Conservation (phyloP, 306 rosid genomes). For the Spatholobus suberectus region DNA sequence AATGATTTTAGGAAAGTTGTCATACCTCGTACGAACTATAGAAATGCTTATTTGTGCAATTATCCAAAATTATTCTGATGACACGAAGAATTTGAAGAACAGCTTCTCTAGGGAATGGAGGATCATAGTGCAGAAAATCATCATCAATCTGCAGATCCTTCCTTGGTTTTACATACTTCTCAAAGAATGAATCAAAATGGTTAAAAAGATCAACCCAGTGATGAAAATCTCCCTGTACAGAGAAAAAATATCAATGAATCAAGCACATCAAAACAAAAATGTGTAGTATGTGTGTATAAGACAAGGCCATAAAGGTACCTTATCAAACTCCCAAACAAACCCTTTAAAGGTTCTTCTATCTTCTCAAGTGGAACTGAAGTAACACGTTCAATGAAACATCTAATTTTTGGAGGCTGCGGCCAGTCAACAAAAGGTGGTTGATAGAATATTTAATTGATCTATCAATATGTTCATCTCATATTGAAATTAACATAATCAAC, state of each 20-base stretch:
- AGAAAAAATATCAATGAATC: slow-evolving; percentile 47
- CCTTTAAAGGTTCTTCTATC: slow-evolving; percentile 83
- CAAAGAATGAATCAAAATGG: slow-evolving; percentile 97
- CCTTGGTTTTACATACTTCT: slow-evolving; percentile 88
- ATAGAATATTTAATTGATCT: slow-evolving; percentile 28
- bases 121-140: slow-evolving; percentile 72
- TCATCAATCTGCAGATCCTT: slow-evolving; percentile 93
- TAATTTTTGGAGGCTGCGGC: slow-evolving; percentile 91
- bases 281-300: background rate
- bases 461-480: slow-evolving; percentile 11
- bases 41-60: slow-evolving; percentile 96
- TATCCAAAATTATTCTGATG: slow-evolving; percentile 87
- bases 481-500: slow-evolving; percentile 6
- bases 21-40: slow-evolving; percentile 94
- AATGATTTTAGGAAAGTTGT: background rate
- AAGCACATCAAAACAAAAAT: slow-evolving; percentile 39
- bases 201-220: slow-evolving; percentile 98
- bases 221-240: slow-evolving; percentile 95
- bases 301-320: slow-evolving; percentile 63
- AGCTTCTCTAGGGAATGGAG: slow-evolving; percentile 92
- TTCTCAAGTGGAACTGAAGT: slow-evolving; percentile 86
- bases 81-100: slow-evolving; percentile 94
- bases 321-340: slow-evolving; percentile 92
- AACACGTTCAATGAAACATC: slow-evolving; percentile 76
- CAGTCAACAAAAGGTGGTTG: slow-evolving; percentile 39